phyloP scores from a whole-genome alignment of 1,139 yeast species.

The Meyerozyma elateridarum region DNA sequence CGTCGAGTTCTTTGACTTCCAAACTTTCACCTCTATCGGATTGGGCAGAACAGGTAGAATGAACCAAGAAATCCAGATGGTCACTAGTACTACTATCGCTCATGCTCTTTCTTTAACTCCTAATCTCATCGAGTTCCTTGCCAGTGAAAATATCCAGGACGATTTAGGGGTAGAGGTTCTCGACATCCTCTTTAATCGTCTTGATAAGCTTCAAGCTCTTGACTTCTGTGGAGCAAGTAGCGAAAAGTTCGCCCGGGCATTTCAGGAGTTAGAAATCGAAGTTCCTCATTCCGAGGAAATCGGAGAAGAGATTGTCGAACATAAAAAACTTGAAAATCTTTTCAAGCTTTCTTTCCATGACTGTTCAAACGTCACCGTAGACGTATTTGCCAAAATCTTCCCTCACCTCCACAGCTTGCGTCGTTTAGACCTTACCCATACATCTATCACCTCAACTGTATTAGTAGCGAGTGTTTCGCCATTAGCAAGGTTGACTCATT shows the following conservation, averaged over 20 bases:
- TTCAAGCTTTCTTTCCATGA: constrained; percentile 76
- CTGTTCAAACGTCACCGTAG: constrained; percentile 70
- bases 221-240: constrained; percentile 92
- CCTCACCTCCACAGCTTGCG: constrained; percentile 55
- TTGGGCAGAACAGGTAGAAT: constrained; percentile 83
- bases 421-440: constrained; percentile 77
- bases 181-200: constrained; percentile 53
- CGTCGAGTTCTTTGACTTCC: constrained; percentile 78
- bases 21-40: constrained; percentile 86
- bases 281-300: constrained; percentile 10
- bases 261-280: constrained; percentile 33
- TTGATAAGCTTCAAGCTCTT: constrained; percentile 59
- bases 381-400: constrained; percentile 51
- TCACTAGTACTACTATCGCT: constrained; percentile 67
- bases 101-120: constrained; percentile 61
- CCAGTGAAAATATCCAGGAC: constrained; percentile 80
- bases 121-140: constrained; percentile 71
- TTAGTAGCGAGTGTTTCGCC: constrained; percentile 45
- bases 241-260: constrained; percentile 57
- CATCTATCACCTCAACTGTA: constrained; percentile 61
- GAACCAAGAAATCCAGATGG: constrained; percentile 91
- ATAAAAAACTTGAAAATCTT: constrained; percentile 24
- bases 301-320: constrained; percentile 10
- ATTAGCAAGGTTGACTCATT: constrained; percentile 62
- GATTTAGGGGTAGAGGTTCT: constrained; percentile 67